These are phyloP conservation scores for Scenedesmus sp. DNA, from an alignment of 163 green algal species.

Conservation along the genomic window DNA sequence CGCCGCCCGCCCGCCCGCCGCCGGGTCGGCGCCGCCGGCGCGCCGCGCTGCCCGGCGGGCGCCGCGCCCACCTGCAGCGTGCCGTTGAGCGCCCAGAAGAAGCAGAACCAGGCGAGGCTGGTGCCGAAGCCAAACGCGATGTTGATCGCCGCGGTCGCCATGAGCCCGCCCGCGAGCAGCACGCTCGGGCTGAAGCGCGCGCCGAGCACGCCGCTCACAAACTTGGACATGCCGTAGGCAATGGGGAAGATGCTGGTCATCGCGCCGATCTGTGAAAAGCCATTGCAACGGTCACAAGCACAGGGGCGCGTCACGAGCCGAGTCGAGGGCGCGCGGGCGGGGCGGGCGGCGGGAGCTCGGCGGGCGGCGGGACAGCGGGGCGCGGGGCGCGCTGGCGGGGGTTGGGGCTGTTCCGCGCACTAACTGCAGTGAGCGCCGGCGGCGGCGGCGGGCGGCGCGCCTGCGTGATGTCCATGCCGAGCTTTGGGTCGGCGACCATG, in stretches of 20 bases:
- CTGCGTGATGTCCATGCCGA: constrained; percentile 93
- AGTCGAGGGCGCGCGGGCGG: no score
- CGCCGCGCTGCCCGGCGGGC: background rate
- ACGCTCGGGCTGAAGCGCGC: constrained; percentile 80
- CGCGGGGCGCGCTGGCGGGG: no score
- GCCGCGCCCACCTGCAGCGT: constrained; percentile 85
- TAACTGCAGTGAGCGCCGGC: no score
- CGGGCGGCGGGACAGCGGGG: no score
- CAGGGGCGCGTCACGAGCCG: no score
- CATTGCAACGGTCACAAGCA: no score
- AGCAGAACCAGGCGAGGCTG: constrained; percentile 87
- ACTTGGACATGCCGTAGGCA: constrained; percentile 92
- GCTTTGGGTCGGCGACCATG: constrained; percentile 88
- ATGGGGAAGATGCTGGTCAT: constrained; percentile 98
- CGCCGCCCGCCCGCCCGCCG: background rate
- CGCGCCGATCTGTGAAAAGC: constrained; percentile 88
- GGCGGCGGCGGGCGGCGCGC: no score
- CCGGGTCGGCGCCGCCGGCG: no score
- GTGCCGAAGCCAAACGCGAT: constrained; percentile 90
- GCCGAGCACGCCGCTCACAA: constrained; percentile 91
- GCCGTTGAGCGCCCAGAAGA: constrained; percentile 93
- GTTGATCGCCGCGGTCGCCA: constrained; percentile 89
- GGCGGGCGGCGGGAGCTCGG: no score
- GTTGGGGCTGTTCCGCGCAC: constrained; percentile 13
- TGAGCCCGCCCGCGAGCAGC: constrained; percentile 91